phyloP scores from a whole-genome alignment of 2,329 filamentous ascomycete genomes.

The Colletotrichum sp. region DNA sequence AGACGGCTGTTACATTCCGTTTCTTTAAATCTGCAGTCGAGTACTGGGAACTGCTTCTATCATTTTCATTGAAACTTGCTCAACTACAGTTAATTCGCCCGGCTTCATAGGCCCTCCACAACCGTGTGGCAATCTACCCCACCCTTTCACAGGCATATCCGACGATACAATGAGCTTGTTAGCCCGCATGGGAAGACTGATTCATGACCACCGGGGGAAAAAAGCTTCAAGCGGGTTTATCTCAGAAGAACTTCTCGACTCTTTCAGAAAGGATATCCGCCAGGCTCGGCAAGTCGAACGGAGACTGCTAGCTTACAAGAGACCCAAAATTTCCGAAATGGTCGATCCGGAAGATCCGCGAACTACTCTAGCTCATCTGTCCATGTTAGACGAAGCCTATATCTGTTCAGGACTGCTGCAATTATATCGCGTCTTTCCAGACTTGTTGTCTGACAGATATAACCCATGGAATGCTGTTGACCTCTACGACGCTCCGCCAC shows the following conservation, averaged over 20 bases:
- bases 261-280: not conserved
- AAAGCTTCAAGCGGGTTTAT: accelerated
- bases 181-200: not conserved
- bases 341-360: not conserved
- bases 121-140: not conserved
- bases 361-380: not conserved
- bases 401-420: not conserved
- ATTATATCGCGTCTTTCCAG: not conserved
- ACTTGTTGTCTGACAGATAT: not conserved
- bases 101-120: not conserved
- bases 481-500: not conserved
- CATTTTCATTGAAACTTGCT: not conserved
- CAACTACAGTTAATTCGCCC: not conserved
- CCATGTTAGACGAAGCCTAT: not conserved
- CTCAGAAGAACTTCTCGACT: not conserved
- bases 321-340: not conserved
- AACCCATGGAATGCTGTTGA: not conserved
- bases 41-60: not conserved
- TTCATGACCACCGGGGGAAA: not conserved
- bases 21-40: not conserved
- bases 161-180: not conserved
- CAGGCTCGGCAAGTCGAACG: not conserved
- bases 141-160: not conserved
- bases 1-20: not conserved
- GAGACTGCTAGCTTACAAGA: not conserved